These are phyloP conservation scores for Botrytis galanthina DNA, from an alignment of 2,329 filamentous ascomycete species.

Conservation along the genomic window DNA sequence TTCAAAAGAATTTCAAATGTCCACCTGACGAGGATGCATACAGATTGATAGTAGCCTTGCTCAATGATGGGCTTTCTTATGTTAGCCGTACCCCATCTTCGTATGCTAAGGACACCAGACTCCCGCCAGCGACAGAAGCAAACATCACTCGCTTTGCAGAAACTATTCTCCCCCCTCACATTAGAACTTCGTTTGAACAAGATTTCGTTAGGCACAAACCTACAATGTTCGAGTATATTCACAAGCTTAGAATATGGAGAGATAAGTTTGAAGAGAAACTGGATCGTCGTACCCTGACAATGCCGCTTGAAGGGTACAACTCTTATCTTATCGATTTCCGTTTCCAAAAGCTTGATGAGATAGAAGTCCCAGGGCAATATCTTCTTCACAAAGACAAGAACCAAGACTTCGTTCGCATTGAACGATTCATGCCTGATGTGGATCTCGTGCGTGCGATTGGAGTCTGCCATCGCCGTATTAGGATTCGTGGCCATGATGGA, in stretches of 20 bases:
- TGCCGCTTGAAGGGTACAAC: conserved; percentile 73
- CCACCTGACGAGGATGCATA: conserved; percentile 98
- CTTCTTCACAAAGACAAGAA: conserved; percentile 98
- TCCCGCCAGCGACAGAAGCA: conserved; percentile 85
- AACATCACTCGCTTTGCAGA: conserved; percentile 97
- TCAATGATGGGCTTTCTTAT: conserved; percentile 93
- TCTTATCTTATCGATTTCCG: conserved; percentile 93
- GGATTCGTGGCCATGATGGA: conserved; percentile 95
- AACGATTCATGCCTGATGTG: conserved; percentile 92
- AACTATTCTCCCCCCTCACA: conserved; percentile 90
- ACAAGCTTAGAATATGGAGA: conserved; percentile 91
- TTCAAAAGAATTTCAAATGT: conserved; percentile 98
- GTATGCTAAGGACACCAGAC: conserved; percentile 86
- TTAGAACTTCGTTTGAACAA: conserved; percentile 93
- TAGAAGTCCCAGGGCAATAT: conserved; percentile 97
- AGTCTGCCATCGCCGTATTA: conserved; percentile 86
- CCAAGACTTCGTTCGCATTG: conserved; percentile 95
- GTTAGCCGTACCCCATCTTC: conserved; percentile 83
- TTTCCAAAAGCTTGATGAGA: conserved; percentile 97
- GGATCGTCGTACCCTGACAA: conserved; percentile 61
- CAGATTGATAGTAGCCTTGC: conserved; percentile 89
- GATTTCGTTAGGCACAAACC: conserved; percentile 95
- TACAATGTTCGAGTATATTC: conserved; percentile 98
- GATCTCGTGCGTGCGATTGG: conserved; percentile 89
- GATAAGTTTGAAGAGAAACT: conserved; percentile 98